Conservation (phyloP, 805 yeast species). For the Hanseniaspora nectarophila region DNA sequence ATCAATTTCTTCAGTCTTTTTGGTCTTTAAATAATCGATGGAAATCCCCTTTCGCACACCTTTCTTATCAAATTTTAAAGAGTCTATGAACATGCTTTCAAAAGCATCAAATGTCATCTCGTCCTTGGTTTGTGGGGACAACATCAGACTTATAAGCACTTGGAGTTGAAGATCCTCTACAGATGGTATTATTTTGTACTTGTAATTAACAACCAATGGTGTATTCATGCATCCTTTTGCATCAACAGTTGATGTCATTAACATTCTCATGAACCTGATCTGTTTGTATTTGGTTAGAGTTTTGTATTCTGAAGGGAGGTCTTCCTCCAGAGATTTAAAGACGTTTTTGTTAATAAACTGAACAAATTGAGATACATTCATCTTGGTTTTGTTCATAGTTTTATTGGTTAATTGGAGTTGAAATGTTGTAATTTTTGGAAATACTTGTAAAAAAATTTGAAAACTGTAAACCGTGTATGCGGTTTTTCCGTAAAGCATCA, state of each 20-base stretch:
- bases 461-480: too few species aligned
- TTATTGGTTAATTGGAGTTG: too few species aligned
- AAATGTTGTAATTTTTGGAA: too few species aligned
- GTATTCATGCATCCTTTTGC: slow-evolving; percentile 7
- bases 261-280: slow-evolving; percentile 6
- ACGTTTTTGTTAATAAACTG: background rate
- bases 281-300: slow-evolving; percentile 1
- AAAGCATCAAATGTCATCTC: slow-evolving; percentile 10
- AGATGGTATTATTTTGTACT: background rate
- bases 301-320: background rate
- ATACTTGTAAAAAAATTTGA: too few species aligned
- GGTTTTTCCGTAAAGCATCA: too few species aligned
- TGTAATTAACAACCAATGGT: slow-evolving; percentile 2
- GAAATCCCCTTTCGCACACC: background rate
- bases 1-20: background rate
- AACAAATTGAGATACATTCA: background rate
- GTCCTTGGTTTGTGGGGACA: slow-evolving; percentile 12
- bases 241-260: slow-evolving; percentile 1
- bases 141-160: slow-evolving; percentile 2
- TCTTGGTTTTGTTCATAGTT: background rate
- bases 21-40: background rate
- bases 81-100: slow-evolving; percentile 4
- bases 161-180: slow-evolving; percentile 1
- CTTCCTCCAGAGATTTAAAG: background rate
- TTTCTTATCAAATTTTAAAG: background rate